Percentiles rank a stretch among this genome's conserved stretches.
These are phyloP conservation scores for Ogataea paradorogensis DNA, from an alignment of 805 yeast genomes.

Conservation along the genomic window DNA sequence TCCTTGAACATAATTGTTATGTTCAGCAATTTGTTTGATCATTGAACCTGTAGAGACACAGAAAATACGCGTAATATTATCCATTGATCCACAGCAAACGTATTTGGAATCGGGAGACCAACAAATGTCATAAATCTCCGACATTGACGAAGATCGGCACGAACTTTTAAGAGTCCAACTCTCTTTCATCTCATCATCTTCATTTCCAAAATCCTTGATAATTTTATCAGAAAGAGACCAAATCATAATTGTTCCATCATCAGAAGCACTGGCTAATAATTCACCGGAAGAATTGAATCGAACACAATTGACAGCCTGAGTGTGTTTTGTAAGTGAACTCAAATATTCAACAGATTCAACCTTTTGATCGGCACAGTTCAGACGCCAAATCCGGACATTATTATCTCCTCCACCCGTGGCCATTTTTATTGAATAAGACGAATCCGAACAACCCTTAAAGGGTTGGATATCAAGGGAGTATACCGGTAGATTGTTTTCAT, in stretches of 20 bases:
- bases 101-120: constrained; percentile 88
- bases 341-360: constrained; percentile 60
- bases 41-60: constrained; percentile 54
- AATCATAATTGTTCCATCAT: constrained; percentile 83
- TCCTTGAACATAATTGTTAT: constrained; percentile 91
- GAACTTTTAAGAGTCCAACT: constrained; percentile 68
- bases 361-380: constrained; percentile 23
- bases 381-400: constrained; percentile 58
- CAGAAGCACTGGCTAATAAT: constrained; percentile 85
- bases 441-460: constrained; percentile 7
- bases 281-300: constrained; percentile 73
- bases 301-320: constrained; percentile 92
- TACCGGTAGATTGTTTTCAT: constrained; percentile 70
- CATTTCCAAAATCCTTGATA: constrained; percentile 59
- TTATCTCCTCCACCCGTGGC: constrained; percentile 96
- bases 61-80: constrained; percentile 73
- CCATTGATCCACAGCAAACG: constrained; percentile 90
- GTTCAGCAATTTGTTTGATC: constrained; percentile 63
- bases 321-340: constrained; percentile 80
- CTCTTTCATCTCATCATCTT: constrained; percentile 59
- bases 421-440: constrained; percentile 41
- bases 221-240: constrained; percentile 65
- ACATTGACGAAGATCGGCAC: constrained; percentile 46
- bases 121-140: constrained; percentile 84
- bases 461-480: constrained; percentile 68